Percentiles rank a stretch among this genome's conserved stretches.
Evolutionary conservation across 2,329 filamentous ascomycete genomes (phyloP).

Genomic region (Penicillium decumbens): DNA sequence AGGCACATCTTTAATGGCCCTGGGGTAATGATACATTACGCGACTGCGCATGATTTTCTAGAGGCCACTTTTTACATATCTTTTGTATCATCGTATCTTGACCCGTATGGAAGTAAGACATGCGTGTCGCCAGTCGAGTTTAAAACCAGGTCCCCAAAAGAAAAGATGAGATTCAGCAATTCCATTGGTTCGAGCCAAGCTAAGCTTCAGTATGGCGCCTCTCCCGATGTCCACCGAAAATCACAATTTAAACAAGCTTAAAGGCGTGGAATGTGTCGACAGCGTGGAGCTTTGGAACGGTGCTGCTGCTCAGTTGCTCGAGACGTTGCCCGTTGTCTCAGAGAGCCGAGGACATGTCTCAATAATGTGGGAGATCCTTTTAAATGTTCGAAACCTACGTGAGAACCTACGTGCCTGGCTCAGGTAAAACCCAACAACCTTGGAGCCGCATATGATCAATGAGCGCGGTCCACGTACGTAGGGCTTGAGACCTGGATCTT

Average conservation of each 20-base stretch:
- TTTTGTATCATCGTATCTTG: background rate
- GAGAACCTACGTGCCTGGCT: background rate
- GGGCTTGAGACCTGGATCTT: background rate
- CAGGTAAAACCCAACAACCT: background rate
- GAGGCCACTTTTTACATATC: background rate
- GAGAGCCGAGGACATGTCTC: background rate
- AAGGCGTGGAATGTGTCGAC: slow-evolving; percentile 5
- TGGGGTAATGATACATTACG: no score
- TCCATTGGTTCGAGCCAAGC: background rate
- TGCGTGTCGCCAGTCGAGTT: background rate
- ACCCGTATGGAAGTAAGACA: background rate
- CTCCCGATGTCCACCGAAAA: slow-evolving; percentile 1
- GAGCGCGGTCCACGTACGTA: background rate
- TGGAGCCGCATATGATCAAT: background rate
- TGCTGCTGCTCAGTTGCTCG: background rate
- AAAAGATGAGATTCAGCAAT: background rate
- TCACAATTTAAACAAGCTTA: slow-evolving; percentile 23
- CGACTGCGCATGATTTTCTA: background rate
- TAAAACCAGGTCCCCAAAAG: background rate
- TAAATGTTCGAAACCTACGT: background rate
- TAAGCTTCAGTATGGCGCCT: slow-evolving; percentile 1
- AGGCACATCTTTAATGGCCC: no score
- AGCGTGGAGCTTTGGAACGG: background rate
- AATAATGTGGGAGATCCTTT: background rate
- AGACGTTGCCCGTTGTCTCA: background rate